phyloP scores from a whole-genome alignment of 306 rosid species.

The Corylus avellana region DNA sequence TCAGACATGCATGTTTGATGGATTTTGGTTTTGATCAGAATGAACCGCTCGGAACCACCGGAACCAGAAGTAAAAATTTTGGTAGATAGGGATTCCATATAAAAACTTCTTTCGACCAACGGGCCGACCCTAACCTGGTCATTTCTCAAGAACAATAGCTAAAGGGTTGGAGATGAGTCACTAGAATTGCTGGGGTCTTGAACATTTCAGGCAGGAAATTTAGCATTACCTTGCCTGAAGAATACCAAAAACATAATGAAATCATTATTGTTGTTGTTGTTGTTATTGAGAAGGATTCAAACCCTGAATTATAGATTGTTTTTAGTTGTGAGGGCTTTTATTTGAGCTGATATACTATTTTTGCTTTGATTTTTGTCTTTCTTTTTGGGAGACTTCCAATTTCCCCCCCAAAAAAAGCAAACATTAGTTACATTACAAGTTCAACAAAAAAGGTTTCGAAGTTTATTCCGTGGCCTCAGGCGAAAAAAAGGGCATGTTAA shows the following conservation, averaged over 20 bases:
- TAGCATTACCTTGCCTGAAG: neutral
- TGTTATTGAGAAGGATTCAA: neutral
- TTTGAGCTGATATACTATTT: neutral
- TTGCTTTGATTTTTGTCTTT: too few relatives aligned
- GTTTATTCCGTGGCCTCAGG: too few relatives aligned
- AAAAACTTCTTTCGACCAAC: conserved; percentile 17
- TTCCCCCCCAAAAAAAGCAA: too few relatives aligned
- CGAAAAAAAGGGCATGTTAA: too few relatives aligned
- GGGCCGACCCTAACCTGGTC: neutral
- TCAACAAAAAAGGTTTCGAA: too few relatives aligned
- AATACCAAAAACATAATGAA: too few relatives aligned
- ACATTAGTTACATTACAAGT: too few relatives aligned
- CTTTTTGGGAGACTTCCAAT: too few relatives aligned
- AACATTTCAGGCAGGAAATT: neutral
- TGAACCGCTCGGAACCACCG: neutral
- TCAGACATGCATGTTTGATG: neutral
- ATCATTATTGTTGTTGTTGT: neutral
- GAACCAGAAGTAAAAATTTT: conserved; percentile 8
- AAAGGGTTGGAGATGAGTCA: neutral
- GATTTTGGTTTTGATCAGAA: neutral
- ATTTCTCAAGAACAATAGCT: neutral
- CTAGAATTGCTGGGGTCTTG: too few relatives aligned
- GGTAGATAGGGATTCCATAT: conserved; percentile 14
- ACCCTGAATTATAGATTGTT: neutral
- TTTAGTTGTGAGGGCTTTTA: neutral